phyloP scores from a whole-genome alignment of 371 early-diverging fungal species.

The Apophysomyces sp. region DNA sequence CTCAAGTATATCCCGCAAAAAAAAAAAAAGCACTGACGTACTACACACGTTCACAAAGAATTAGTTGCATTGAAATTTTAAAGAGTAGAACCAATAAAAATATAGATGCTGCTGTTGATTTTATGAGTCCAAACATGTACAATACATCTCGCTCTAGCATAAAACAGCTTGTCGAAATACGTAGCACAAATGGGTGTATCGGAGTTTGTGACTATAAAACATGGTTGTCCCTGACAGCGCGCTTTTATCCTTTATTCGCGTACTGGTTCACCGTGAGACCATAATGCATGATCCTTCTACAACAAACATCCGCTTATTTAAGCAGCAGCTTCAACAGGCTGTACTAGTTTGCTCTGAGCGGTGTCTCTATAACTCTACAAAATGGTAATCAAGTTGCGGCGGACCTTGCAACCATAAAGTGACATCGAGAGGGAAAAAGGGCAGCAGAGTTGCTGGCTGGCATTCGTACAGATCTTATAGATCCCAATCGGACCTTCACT shows the following conservation, averaged over 20 bases:
- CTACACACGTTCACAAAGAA: no score
- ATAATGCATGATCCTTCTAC: not conserved
- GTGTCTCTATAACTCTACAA: slow-evolving; percentile 65
- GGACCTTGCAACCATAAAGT: not conserved
- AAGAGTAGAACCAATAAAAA: no score
- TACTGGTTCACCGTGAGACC: not conserved
- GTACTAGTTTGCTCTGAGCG: slow-evolving; percentile 66
- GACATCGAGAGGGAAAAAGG: slow-evolving; percentile 34
- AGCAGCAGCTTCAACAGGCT: slow-evolving; percentile 44
- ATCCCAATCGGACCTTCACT: slow-evolving; percentile 10
- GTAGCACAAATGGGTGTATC: not conserved
- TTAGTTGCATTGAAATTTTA: no score
- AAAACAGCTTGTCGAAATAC: no score
- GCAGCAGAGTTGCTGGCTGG: slow-evolving; percentile 71
- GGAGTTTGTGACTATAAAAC: not conserved
- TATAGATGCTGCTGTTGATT: no score
- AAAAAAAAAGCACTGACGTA: no score
- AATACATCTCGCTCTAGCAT: no score
- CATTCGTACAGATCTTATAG: slow-evolving; percentile 27
- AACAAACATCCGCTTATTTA: slow-evolving; percentile 25
- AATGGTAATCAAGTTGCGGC: slow-evolving; percentile 54
- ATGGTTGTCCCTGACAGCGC: not conserved
- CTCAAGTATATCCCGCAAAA: no score
- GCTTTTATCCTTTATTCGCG: not conserved
- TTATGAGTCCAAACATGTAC: no score